A percentile compares a stretch with the other conserved stretches of the same genome.
Evolutionary conservation across 805 yeast genomes (phyloP).

Genomic region (Zygotorulaspora danielsina): DNA sequence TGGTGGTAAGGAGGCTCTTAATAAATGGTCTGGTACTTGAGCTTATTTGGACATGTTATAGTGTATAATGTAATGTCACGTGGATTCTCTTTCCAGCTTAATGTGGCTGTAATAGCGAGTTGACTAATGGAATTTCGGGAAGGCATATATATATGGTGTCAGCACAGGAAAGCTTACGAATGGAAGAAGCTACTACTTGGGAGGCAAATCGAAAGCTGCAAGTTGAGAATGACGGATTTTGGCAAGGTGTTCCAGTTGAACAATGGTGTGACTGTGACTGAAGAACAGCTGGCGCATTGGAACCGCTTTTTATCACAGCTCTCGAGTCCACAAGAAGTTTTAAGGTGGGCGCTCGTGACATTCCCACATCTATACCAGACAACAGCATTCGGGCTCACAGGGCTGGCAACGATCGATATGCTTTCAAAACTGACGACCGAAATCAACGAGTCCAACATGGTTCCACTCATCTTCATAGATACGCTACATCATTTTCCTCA

Average conservation of each 20-base stretch:
- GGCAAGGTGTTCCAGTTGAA: constrained; percentile 24
- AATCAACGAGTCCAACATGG: constrained; percentile 15
- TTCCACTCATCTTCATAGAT: constrained; percentile 81
- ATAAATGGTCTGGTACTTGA: no score
- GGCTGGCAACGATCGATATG: constrained; percentile 83
- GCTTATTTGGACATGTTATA: not conserved
- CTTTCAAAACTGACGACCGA: constrained; percentile 46
- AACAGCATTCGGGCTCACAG: constrained; percentile 93
- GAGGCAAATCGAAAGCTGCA: no score
- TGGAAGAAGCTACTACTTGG: no score
- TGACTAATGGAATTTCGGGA: not conserved
- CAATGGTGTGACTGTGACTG: constrained; percentile 38
- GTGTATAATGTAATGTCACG: not conserved
- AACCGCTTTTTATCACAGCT: constrained; percentile 55
- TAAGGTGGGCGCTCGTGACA: constrained; percentile 78
- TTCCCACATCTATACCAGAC: constrained; percentile 83
- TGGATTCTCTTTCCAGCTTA: not conserved
- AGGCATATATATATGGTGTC: no score
- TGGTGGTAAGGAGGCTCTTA: no score
- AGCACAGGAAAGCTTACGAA: no score
- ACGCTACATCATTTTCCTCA: constrained; percentile 95
- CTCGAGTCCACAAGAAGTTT: constrained; percentile 60
- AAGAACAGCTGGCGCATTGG: constrained; percentile 58
- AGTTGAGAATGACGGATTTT: constrained; percentile 1
- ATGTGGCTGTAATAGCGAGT: not conserved